Conservation (phyloP, 2,329 filamentous ascomycete species). For the Helotiales sp. region DNA sequence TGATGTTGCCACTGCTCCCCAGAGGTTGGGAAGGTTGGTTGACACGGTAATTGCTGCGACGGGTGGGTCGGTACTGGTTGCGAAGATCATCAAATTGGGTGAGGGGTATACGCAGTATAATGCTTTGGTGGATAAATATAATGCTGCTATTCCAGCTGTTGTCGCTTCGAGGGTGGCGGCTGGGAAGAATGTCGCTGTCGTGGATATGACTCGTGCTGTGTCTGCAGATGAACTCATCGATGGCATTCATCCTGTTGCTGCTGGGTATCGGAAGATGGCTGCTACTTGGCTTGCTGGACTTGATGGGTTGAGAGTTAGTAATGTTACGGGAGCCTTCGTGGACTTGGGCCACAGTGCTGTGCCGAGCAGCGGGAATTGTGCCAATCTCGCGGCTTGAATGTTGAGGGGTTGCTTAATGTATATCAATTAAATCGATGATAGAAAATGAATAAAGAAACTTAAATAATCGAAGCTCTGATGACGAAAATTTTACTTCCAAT, state of each 20-base stretch:
- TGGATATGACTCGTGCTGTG: slow-evolving; percentile 27
- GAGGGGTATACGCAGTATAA: slow-evolving; percentile 4
- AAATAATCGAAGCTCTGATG: background rate
- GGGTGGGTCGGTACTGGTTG: slow-evolving; percentile 43
- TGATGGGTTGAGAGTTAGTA: background rate
- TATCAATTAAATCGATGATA: background rate
- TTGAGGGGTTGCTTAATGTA: background rate
- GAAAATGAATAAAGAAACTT: background rate
- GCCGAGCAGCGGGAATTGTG: slow-evolving; percentile 5
- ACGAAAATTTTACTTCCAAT: background rate
- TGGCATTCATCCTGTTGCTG: slow-evolving; percentile 32
- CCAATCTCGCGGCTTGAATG: background rate
- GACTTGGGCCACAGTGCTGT: slow-evolving; percentile 2
- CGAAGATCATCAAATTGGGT: slow-evolving; percentile 41
- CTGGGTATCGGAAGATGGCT: slow-evolving; percentile 31
- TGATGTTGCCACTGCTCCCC: slow-evolving; percentile 40
- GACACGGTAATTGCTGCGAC: slow-evolving; percentile 45
- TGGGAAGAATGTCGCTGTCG: slow-evolving; percentile 18
- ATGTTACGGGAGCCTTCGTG: slow-evolving; percentile 4
- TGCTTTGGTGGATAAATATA: slow-evolving; percentile 18
- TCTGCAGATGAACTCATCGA: slow-evolving; percentile 18
- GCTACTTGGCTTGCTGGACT: slow-evolving; percentile 18
- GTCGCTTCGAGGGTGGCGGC: slow-evolving; percentile 12
- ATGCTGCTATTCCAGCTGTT: slow-evolving; percentile 28
- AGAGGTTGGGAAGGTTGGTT: slow-evolving; percentile 43